Evolutionary conservation across 768 basidiomycete genomes (phyloP).

Genomic region (Serendipita vermifera): DNA sequence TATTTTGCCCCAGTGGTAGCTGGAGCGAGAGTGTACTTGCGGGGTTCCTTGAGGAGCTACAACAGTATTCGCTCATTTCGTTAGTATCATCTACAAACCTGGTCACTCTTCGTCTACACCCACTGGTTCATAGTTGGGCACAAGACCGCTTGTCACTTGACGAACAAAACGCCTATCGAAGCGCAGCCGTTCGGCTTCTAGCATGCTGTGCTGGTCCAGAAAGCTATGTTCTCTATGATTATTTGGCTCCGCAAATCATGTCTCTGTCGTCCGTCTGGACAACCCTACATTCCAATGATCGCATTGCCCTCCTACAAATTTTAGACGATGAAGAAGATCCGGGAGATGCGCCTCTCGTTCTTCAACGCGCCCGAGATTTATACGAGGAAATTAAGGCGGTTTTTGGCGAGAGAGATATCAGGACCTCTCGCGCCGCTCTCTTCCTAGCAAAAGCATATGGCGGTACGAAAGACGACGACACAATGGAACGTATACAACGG

Average conservation of each 20-base stretch:
- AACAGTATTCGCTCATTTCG: not conserved
- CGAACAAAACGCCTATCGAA: not conserved
- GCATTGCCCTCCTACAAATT: no score
- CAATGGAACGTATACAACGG: no score
- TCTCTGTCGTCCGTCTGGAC: not conserved
- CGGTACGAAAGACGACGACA: no score
- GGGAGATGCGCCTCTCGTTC: no score
- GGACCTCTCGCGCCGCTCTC: no score
- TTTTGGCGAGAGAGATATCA: no score
- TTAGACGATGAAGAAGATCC: no score
- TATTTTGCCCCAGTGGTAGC: not conserved
- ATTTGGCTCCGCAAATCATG: not conserved
- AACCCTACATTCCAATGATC: not conserved
- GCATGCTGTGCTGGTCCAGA: not conserved
- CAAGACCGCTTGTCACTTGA: not conserved
- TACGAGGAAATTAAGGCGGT: no score
- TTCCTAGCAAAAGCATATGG: no score
- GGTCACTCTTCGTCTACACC: not conserved
- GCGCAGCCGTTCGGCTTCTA: not conserved
- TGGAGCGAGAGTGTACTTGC: not conserved
- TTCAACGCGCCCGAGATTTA: no score
- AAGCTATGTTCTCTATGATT: not conserved
- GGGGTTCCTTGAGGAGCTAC: not conserved
- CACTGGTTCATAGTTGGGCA: not conserved
- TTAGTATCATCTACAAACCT: not conserved